Conservation (phyloP, 257 asterid species). For the Plantago elongata region DNA sequence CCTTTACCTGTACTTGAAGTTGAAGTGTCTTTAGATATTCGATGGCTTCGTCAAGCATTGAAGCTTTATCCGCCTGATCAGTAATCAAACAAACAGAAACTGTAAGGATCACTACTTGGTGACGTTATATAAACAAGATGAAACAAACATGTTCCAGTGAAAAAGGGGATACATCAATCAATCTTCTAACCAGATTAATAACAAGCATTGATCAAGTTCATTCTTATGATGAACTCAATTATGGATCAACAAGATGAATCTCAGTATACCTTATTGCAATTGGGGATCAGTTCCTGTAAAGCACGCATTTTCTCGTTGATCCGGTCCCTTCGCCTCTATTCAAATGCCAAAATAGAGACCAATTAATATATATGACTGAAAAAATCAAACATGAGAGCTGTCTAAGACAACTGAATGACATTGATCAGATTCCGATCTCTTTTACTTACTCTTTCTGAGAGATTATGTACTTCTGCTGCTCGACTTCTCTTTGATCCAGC, state of each 20-base stretch:
- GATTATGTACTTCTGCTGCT: constrained; percentile 97
- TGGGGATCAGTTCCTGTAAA: constrained; percentile 93
- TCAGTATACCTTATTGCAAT: constrained; percentile 82
- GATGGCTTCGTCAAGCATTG: constrained; percentile 98
- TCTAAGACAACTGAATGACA: constrained; percentile 4
- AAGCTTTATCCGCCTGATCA: constrained; percentile 89
- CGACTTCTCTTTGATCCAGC: constrained; percentile 81
- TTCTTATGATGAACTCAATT: too few species aligned
- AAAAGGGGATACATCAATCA: background rate
- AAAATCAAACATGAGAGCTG: background rate
- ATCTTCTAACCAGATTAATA: constrained; percentile 1
- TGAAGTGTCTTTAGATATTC: constrained; percentile 95
- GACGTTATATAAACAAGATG: too few species aligned
- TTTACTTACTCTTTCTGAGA: constrained; percentile 88
- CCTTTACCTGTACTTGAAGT: constrained; percentile 81
- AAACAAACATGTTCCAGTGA: too few species aligned
- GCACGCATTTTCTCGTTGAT: constrained; percentile 98
- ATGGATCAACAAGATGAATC: background rate
- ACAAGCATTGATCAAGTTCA: background rate
- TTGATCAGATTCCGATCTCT: constrained; percentile 1
- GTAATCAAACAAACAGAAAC: constrained; percentile 16
- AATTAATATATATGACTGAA: constrained; percentile 7
- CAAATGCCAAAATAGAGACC: constrained; percentile 16
- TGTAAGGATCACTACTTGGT: constrained; percentile 7
- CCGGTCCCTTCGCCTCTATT: constrained; percentile 90